phyloP scores from a whole-genome alignment of 2,329 filamentous ascomycete species.

The Paracoccidioides brasiliensis region DNA sequence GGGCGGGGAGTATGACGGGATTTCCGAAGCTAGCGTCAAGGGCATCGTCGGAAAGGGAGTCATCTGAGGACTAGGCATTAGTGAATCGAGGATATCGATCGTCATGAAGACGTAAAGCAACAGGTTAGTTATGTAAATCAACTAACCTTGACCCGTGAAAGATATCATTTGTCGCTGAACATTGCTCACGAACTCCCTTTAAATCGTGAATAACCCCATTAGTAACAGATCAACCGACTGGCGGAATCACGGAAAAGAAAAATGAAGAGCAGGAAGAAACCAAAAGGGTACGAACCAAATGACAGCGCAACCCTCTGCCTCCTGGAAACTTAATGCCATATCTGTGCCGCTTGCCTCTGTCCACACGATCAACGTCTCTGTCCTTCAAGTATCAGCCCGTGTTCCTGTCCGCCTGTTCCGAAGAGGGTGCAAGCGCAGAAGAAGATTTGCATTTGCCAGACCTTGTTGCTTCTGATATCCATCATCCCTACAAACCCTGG shows the following conservation, averaged over 20 bases:
- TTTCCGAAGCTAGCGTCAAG: conserved; percentile 54
- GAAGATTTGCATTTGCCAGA: conserved; percentile 28
- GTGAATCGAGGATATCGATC: conserved; percentile 1
- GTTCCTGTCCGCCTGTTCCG: conserved; percentile 9
- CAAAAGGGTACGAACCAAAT: conserved; percentile 57
- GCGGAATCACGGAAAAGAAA: not conserved
- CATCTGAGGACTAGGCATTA: conserved; percentile 43
- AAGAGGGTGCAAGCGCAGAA: conserved; percentile 7
- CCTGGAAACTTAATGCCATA: conserved; percentile 97
- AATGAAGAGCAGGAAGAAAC: not conserved
- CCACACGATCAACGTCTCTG: conserved; percentile 97
- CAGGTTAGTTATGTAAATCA: conserved; percentile 1
- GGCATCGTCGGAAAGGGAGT: conserved; percentile 77
- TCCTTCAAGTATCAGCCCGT: conserved; percentile 14
- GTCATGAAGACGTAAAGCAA: conserved; percentile 11
- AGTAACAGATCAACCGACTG: conserved; percentile 5
- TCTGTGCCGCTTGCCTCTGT: conserved; percentile 83
- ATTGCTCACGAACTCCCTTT: conserved; percentile 79
- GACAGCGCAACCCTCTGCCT: conserved; percentile 79
- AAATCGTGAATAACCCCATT: conserved; percentile 14
- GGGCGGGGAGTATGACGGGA: conserved; percentile 60
- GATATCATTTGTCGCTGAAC: conserved; percentile 64
- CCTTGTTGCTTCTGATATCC: conserved; percentile 98
- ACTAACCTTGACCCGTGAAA: conserved; percentile 49
- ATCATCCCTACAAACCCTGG: conserved; percentile 83